A percentile compares a stretch with the other conserved stretches of the same genome.
phyloP scores from a whole-genome alignment of 129 eudicot species.

The Arctium lappa region DNA sequence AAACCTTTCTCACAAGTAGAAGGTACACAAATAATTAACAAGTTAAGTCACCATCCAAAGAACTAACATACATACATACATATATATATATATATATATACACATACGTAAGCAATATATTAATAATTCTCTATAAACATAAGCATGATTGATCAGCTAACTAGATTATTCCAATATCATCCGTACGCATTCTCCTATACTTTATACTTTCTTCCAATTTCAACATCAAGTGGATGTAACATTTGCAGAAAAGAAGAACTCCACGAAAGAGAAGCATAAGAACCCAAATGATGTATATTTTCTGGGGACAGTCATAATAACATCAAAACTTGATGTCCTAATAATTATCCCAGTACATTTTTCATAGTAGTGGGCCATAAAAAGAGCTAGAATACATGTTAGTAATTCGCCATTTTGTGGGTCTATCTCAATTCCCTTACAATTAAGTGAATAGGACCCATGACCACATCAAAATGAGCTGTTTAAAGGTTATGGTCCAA shows the following conservation, averaged over 20 bases:
- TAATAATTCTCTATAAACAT: not conserved
- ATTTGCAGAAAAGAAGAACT: not conserved
- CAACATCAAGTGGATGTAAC: conserved; percentile 5
- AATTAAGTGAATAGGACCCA: not conserved
- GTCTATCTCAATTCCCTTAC: not conserved
- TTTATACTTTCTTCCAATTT: not conserved
- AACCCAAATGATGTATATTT: not conserved
- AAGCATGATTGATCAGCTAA: not conserved
- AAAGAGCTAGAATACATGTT: not conserved
- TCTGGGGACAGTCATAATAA: not conserved
- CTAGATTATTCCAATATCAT: conserved; percentile 2
- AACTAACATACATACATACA: not conserved
- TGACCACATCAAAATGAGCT: not conserved
- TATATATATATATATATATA: not conserved
- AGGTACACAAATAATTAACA: not conserved
- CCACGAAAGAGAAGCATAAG: not conserved
- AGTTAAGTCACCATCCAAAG: not conserved
- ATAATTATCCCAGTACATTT: not conserved
- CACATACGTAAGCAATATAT: not conserved
- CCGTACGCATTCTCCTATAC: not conserved
- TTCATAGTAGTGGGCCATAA: not conserved
- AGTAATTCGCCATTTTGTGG: not conserved
- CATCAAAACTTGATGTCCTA: not conserved
- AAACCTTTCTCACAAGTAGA: not conserved
- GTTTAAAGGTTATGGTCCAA: not conserved